Conservation (phyloP, 1,284 basidiomycete genomes). For the Ustilago bromivora region DNA sequence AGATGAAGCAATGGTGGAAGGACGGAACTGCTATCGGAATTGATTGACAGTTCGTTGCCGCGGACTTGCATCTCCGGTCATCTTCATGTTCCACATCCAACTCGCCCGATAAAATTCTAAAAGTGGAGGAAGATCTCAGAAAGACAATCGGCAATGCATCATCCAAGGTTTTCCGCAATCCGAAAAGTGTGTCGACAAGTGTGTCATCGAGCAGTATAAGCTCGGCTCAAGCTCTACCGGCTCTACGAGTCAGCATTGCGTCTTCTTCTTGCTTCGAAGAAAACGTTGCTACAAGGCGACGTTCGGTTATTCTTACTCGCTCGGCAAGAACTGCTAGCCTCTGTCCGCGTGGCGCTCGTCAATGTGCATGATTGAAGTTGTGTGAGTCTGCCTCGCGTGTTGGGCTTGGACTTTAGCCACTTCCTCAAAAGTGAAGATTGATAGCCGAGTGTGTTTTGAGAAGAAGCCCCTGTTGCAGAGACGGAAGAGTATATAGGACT, state of each 20-base stretch:
- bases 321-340: not conserved
- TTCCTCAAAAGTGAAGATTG: not conserved
- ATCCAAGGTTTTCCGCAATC: not conserved
- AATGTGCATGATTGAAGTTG: not conserved
- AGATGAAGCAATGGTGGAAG: not conserved
- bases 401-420: slow-evolving; percentile 10
- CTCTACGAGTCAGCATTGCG: not conserved
- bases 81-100: not conserved
- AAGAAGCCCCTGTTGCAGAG: not conserved
- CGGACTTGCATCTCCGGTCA: slow-evolving; percentile 5
- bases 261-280: not conserved
- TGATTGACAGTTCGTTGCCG: not conserved
- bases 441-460: not conserved
- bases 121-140: not conserved
- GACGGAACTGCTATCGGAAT: no score
- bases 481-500: slow-evolving; percentile 1
- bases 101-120: not conserved
- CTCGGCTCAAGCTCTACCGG: slow-evolving; percentile 23
- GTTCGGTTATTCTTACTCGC: not conserved
- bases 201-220: slow-evolving; percentile 29
- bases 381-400: not conserved
- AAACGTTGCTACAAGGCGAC: not conserved
- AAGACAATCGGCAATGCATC: slow-evolving; percentile 33
- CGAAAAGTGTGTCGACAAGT: slow-evolving; percentile 19
- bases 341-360: slow-evolving; percentile 1